phyloP scores from a whole-genome alignment of 768 basidiomycete genomes.

The Hemileccinum impolitum region DNA sequence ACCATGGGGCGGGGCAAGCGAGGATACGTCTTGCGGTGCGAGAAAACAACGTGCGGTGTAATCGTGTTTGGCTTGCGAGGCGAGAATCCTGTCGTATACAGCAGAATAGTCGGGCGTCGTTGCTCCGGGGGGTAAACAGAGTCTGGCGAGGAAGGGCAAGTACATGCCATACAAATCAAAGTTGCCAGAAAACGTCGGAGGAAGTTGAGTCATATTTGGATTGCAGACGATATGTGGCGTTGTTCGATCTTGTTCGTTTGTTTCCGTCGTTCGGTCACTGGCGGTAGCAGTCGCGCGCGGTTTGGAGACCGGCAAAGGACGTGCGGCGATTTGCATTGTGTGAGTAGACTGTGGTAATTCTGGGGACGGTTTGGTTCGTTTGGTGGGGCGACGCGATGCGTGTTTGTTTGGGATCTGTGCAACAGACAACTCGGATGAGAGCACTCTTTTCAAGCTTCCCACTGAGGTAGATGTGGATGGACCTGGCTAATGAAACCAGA shows the following conservation, averaged over 20 bases:
- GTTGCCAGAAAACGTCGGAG: constrained; percentile 29
- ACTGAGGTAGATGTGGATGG: constrained; percentile 15
- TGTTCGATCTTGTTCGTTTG: neutral
- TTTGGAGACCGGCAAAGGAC: constrained; percentile 2
- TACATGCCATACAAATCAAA: constrained; percentile 41
- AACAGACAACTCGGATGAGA: constrained; percentile 16
- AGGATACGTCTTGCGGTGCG: constrained; percentile 5
- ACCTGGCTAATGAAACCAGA: constrained; percentile 4
- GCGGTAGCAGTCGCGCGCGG: neutral
- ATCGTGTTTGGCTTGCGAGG: constrained; percentile 38
- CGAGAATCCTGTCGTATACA: constrained; percentile 35
- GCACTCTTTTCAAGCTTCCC: constrained; percentile 20
- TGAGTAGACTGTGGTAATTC: constrained; percentile 10
- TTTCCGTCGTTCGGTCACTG: neutral
- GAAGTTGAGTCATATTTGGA: constrained; percentile 1
- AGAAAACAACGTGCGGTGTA: constrained; percentile 33
- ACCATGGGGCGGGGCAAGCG: constrained; percentile 17
- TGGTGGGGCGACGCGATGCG: constrained; percentile 13
- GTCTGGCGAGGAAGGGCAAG: constrained; percentile 33
- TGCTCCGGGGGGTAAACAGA: constrained; percentile 30
- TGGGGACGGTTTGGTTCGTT: constrained; percentile 13
- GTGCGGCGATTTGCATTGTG: constrained; percentile 4
- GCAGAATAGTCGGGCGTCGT: constrained; percentile 26
- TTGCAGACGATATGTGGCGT: constrained; percentile 2
- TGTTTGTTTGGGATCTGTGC: constrained; percentile 3